Base-by-base conservation (phyloP, 441 rosid genomes). In the Erodium texanum region DNA sequence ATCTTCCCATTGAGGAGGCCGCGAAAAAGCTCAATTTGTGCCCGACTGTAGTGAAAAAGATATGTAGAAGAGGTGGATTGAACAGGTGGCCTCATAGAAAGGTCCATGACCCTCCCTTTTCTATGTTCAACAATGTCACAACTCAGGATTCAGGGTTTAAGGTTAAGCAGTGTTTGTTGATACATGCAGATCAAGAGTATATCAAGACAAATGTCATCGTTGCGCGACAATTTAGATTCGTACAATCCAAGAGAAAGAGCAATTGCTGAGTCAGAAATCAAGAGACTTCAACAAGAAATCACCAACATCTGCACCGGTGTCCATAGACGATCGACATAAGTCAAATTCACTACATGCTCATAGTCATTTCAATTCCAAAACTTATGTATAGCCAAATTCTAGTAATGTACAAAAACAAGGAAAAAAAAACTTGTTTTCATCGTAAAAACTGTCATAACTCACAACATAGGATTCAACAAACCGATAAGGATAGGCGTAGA, bases 11-110 rank as follows among this genome's bases (percentile, higher is more conserved):
- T 0, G 70, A 70, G 20, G 52, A 27, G 64, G 77, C 77, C 4
- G 67, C 77, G 0, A 22, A 22, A 45, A 70, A n/a, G 36, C 32
- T 74, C 36, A 50, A 18, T 32, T 24, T 74, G 43, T 74, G 77
- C 66, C 77, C 77, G 1, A 74, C 73, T 0, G 77, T 70, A 0
- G 32, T 74, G 22, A 74, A 74, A 68, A 74, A 62, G 50, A 74
- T 74, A 34, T 74, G 77, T 66, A 24, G 77, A 12, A 61, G 36
- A 34, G 67, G 64, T 0, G 73, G 73, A 3, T 41, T 74, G 22
- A 34, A 23, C 1, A 66, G 77, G 24, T 74, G 77, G 77, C 77
- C 77, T 15, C 62, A 74, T 11, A 69, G 77, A 48, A 74, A 73
- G 76, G 29, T 27, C 1, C 4, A 4, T 27, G 29, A 27, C 29